These are phyloP conservation scores for Onygenales sp. DNA, from an alignment of 2,329 filamentous ascomycete genomes.

Conservation along the genomic window DNA sequence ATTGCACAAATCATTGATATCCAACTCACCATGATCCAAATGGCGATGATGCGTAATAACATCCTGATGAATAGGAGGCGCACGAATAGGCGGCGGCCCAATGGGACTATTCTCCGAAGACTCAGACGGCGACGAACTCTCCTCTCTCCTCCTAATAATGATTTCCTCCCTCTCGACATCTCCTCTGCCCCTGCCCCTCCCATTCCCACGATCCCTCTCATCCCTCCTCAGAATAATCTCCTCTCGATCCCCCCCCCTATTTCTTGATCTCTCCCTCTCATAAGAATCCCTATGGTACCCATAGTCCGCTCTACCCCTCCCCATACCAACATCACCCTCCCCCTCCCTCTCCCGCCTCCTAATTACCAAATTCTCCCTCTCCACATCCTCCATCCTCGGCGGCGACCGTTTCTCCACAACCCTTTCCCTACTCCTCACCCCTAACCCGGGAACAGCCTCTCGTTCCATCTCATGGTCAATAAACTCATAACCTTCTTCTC, in stretches of 20 bases:
- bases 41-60: slow-evolving; percentile 82
- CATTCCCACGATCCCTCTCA: slow-evolving; percentile 12
- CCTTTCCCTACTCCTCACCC: slow-evolving; percentile 3
- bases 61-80: slow-evolving; percentile 76
- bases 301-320: slow-evolving; percentile 5
- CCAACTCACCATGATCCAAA: slow-evolving; percentile 64
- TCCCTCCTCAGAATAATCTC: slow-evolving; percentile 19
- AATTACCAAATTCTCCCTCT: not conserved
- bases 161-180: slow-evolving; percentile 23
- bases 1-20: not conserved
- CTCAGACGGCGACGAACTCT: slow-evolving; percentile 35
- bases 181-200: slow-evolving; percentile 12
- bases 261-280: slow-evolving; percentile 3
- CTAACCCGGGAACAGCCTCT: slow-evolving; percentile 11
- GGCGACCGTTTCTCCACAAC: not conserved
- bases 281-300: slow-evolving; percentile 5
- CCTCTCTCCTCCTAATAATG: slow-evolving; percentile 24
- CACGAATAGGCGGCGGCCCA: slow-evolving; percentile 56
- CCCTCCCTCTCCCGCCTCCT: slow-evolving; percentile 4
- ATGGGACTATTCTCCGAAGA: slow-evolving; percentile 44
- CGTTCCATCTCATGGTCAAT: slow-evolving; percentile 12
- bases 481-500: slow-evolving; percentile 12
- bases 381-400: not conserved
- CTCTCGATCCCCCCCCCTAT: slow-evolving; percentile 9
- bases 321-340: slow-evolving; percentile 10